Percentiles rank a stretch among this genome's conserved stretches.
Evolutionary conservation across 1,284 basidiomycete species (phyloP).

Genomic region (Malassezia japonica): DNA sequence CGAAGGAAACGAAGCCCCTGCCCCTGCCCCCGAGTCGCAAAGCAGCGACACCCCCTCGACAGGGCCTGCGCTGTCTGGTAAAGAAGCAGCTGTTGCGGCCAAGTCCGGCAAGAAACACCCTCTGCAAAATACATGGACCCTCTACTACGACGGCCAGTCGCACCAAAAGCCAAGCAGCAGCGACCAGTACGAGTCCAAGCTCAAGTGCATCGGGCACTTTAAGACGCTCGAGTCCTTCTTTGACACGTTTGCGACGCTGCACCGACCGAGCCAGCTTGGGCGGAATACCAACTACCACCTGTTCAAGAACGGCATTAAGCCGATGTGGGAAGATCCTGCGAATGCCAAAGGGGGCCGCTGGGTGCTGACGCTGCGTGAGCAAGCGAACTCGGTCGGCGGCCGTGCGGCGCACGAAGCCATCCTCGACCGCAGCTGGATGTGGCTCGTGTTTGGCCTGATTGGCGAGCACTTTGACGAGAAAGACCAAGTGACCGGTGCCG

Average conservation of each 20-base stretch:
- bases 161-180: constrained; percentile 53
- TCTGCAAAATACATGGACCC: constrained; percentile 72
- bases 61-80: no score
- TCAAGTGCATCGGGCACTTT: constrained; percentile 36
- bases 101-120: constrained; percentile 54
- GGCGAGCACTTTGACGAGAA: constrained; percentile 79
- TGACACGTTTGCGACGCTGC: constrained; percentile 87
- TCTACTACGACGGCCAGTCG: constrained; percentile 63
- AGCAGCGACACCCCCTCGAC: no score
- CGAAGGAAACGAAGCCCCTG: no score
- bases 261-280: constrained; percentile 74
- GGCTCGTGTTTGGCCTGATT: constrained; percentile 78
- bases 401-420: constrained; percentile 58
- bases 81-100: constrained; percentile 9
- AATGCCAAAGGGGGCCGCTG: constrained; percentile 87
- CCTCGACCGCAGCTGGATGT: constrained; percentile 79
- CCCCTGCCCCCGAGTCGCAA: no score
- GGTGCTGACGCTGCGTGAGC: constrained; percentile 72
- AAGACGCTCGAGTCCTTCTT: constrained; percentile 68
- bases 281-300: constrained; percentile 84
- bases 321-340: constrained; percentile 92
- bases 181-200: constrained; percentile 28
- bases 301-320: constrained; percentile 76
- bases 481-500: constrained; percentile 69
- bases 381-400: neutral